Evolutionary conservation across 306 rosid species (phyloP), one percentile per base, ranked within the genome.

Genomic region (Oxytropis ochrocephala): DNA sequence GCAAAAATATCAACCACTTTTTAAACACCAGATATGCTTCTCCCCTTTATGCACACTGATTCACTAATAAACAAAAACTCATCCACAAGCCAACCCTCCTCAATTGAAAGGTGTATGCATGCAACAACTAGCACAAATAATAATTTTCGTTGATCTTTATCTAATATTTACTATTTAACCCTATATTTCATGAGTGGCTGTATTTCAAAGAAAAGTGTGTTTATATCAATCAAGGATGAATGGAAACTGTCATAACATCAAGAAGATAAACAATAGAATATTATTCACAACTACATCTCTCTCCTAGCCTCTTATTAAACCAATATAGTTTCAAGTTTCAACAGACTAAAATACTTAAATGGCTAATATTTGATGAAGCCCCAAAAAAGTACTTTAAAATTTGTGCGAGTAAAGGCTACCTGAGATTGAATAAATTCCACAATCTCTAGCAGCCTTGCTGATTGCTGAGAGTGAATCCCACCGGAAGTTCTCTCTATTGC

Each of bases 341-440:
- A 72, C 42, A 38, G n/a, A n/a, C 32, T 49, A 18, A 52, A 43
- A 21, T 59, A 66, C 27, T 11, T 32, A 32, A 55, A 56, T 49
- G 72, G 35, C 65, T 38, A 57, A 50, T 38, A 73, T 70, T 56
- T 56, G 59, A 73, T 8, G 59, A 42, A 58, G 61, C 48, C 36
- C 69, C 48, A 19, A 19, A 74, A 36, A 69, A 29, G 48, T 14
- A 10, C 11, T 60, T 27, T 30, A 76, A 35, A 63, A 62, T 32
- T 44, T 58, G n/a, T 41, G 27, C n/a, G 11, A 59, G 50, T 67
- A 27, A 73, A 38, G 50, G 49, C 30, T 82, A 94, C 99, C 99
- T 94, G 97, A 74, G 99, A 84, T 59, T 91, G 99, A 84, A 94
- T 94, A 73, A 81, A 89, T 69, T 94, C 99, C 61, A 91, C 83